Conservation (phyloP, 2,329 filamentous ascomycete genomes). For the Tolypocladium tundrense region DNA sequence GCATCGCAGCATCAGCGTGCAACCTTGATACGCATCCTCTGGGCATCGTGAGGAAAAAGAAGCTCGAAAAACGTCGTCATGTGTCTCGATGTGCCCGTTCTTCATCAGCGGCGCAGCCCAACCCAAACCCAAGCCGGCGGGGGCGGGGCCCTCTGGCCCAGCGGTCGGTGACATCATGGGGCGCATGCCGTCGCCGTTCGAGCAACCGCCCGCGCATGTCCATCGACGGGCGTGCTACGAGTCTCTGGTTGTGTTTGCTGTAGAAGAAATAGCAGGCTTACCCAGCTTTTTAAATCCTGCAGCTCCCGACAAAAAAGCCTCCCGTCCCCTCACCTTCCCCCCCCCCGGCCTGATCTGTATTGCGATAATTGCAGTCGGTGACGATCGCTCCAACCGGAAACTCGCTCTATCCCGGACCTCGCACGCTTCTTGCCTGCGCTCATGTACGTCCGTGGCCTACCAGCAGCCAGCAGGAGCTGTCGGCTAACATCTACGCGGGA, state of each 20-base stretch:
- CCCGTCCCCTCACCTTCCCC: neutral
- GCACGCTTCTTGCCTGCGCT: neutral
- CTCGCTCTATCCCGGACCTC: neutral
- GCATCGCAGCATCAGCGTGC: neutral
- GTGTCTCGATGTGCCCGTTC: neutral
- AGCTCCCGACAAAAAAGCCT: neutral
- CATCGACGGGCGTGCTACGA: neutral
- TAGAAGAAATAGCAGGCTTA: neutral
- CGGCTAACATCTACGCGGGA: neutral
- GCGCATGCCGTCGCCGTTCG: slow-evolving; percentile 16
- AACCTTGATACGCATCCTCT: neutral
- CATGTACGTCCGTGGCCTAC: neutral
- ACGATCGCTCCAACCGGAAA: neutral
- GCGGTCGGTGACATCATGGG: slow-evolving; percentile 22
- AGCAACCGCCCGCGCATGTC: neutral
- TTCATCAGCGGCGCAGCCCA: neutral
- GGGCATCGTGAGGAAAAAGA: too few relatives aligned
- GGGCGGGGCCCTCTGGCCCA: neutral
- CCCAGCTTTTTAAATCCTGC: neutral
- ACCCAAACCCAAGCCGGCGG: neutral
- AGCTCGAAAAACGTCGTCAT: neutral
- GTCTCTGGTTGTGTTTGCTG: neutral
- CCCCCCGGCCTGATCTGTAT: neutral
- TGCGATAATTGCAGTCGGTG: neutral
- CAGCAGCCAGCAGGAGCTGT: neutral